Conservation (phyloP, 2,329 filamentous ascomycete species). For the Cordyceps fumosorosea region DNA sequence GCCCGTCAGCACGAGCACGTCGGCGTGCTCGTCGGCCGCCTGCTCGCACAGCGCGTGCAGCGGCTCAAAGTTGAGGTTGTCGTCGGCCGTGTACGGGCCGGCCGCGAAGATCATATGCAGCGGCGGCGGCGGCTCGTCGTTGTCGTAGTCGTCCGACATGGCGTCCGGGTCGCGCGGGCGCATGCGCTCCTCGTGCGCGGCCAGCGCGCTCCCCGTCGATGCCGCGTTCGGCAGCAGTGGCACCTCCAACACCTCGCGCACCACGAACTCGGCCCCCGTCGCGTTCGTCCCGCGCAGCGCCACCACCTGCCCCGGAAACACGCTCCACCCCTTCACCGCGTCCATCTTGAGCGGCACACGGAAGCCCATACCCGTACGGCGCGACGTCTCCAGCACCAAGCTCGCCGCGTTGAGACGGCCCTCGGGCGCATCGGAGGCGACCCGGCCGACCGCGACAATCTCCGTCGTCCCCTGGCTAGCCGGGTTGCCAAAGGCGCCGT, state of each 20-base stretch:
- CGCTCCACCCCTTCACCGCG: slow-evolving; percentile 61
- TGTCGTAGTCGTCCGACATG: slow-evolving; percentile 39
- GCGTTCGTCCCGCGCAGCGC: slow-evolving; percentile 82
- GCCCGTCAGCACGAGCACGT: slow-evolving; percentile 72
- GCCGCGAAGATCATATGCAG: slow-evolving; percentile 72
- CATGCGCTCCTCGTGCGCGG: slow-evolving; percentile 62
- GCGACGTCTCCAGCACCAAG: slow-evolving; percentile 80
- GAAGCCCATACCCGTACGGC: slow-evolving; percentile 73
- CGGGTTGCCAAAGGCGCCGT: slow-evolving; percentile 79
- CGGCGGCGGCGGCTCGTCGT: slow-evolving; percentile 47
- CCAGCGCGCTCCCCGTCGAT: slow-evolving; percentile 58
- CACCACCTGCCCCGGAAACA: slow-evolving; percentile 93
- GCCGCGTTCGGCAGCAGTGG: slow-evolving; percentile 71
- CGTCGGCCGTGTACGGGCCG: slow-evolving; percentile 87
- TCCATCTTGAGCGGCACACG: slow-evolving; percentile 75
- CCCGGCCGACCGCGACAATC: slow-evolving; percentile 83
- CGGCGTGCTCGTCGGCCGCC: slow-evolving; percentile 67
- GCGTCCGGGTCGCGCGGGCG: slow-evolving; percentile 52
- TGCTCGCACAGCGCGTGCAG: slow-evolving; percentile 73
- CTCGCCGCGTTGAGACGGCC: slow-evolving; percentile 82
- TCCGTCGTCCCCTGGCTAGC: slow-evolving; percentile 78
- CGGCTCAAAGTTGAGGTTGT: slow-evolving; percentile 85
- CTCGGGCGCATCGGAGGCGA: slow-evolving; percentile 81
- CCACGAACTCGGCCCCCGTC: slow-evolving; percentile 75
- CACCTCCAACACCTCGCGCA: slow-evolving; percentile 66